phyloP scores from a whole-genome alignment of 129 eudicot species.

The Tanacetum coccineum region DNA sequence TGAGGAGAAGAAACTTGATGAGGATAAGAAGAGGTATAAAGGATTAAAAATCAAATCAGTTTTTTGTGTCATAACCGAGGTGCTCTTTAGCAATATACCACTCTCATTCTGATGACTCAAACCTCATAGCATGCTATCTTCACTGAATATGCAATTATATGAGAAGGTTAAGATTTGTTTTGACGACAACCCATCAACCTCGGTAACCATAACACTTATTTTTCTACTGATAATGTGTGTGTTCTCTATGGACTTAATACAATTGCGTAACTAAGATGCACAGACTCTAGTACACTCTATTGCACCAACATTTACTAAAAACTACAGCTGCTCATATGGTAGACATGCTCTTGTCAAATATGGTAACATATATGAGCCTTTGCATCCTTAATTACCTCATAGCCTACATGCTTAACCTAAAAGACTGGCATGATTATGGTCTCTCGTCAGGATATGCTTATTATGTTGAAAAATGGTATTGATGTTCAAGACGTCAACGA shows the following conservation, averaged over 20 bases:
- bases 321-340: constrained; percentile 69
- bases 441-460: constrained; percentile 56
- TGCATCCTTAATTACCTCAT: constrained; percentile 18
- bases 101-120: constrained; percentile 8
- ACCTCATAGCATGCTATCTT: constrained; percentile 44
- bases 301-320: constrained; percentile 80
- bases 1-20: constrained; percentile 85
- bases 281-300: no score
- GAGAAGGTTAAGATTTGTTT: constrained; percentile 86
- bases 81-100: constrained; percentile 5
- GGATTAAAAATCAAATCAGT: no score
- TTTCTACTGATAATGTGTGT: background rate
- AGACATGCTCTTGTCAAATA: constrained; percentile 58
- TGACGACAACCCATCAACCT: constrained; percentile 83
- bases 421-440: constrained; percentile 19
- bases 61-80: background rate
- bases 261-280: no score
- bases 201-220: constrained; percentile 41
- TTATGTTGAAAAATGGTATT: constrained; percentile 71
- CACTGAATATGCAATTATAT: constrained; percentile 72
- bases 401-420: background rate
- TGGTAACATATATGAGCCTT: constrained; percentile 47
- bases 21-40: constrained; percentile 47
- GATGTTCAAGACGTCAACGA: constrained; percentile 67
- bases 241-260: background rate